Percentiles rank a stretch among this genome's conserved stretches.
Evolutionary conservation across 2,329 filamentous ascomycete genomes (phyloP).

Genomic region (Ophiostoma himal-ulmi): DNA sequence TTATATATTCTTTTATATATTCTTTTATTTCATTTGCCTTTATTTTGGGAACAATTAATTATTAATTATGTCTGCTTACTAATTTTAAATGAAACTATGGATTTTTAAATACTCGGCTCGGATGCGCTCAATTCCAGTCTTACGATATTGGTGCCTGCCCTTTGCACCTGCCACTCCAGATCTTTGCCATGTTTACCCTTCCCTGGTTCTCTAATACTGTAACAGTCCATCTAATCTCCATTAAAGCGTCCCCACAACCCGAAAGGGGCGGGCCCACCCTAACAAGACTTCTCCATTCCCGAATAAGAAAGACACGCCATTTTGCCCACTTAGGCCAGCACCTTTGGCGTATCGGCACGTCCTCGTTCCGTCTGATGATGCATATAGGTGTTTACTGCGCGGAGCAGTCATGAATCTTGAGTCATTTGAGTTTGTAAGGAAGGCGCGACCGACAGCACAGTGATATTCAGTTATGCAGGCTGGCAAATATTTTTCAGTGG

Average conservation of each 20-base stretch:
- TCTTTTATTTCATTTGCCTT: background rate
- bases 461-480: background rate
- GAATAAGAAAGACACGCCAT: constrained; percentile 7
- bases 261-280: background rate
- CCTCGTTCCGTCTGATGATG: constrained; percentile 6
- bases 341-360: constrained; percentile 7
- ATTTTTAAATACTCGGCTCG: background rate
- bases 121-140: background rate
- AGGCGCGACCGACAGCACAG: background rate
- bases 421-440: background rate
- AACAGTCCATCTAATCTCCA: background rate
- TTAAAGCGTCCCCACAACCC: constrained; percentile 1
- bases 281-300: background rate
- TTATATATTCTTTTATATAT: background rate
- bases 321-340: background rate
- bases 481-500: no score
- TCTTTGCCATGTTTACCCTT: background rate
- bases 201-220: background rate
- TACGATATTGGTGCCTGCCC: background rate
- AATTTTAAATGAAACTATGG: background rate
- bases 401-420: background rate
- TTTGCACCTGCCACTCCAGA: constrained; percentile 4
- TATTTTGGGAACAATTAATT: background rate
- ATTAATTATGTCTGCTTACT: background rate
- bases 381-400: background rate